phyloP scores from a whole-genome alignment of 1,139 yeast genomes.

The Geotrichum klebahnii region DNA sequence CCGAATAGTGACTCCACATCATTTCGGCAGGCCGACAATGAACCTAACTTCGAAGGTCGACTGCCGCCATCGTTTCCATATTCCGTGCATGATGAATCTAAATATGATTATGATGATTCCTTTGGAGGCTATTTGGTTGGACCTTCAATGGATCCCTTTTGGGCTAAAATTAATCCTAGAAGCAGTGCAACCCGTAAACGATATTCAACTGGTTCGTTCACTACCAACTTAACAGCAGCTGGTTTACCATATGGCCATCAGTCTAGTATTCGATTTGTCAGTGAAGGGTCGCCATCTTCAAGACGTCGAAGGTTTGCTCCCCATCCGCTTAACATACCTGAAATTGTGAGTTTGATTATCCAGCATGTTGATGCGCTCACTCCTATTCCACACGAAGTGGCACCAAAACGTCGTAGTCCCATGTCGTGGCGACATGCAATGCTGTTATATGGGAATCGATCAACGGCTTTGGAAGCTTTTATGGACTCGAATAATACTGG shows the following conservation, averaged over 20 bases:
- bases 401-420: slow-evolving; percentile 63
- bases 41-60: neutral
- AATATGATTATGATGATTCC: neutral
- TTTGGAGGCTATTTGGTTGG: slow-evolving; percentile 4
- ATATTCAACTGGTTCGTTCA: neutral
- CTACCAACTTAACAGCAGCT: neutral
- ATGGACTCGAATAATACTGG: slow-evolving; percentile 32
- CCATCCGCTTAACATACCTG: slow-evolving; percentile 51
- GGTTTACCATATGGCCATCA: neutral
- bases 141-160: slow-evolving; percentile 4
- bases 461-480: slow-evolving; percentile 51
- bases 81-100: neutral
- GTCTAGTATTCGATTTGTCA: slow-evolving; percentile 9
- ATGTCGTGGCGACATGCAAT: slow-evolving; percentile 60
- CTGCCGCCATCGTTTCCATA: no score
- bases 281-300: neutral
- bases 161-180: neutral
- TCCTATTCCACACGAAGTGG: slow-evolving; percentile 54
- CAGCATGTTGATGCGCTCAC: slow-evolving; percentile 52
- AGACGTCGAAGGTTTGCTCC: slow-evolving; percentile 9
- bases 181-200: neutral
- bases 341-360: slow-evolving; percentile 61
- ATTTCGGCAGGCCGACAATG: slow-evolving; percentile 1
- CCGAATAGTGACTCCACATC: neutral
- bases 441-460: slow-evolving; percentile 52